Conservation (phyloP, 2,329 filamentous ascomycete species). For the Cytospora paraplurivora region DNA sequence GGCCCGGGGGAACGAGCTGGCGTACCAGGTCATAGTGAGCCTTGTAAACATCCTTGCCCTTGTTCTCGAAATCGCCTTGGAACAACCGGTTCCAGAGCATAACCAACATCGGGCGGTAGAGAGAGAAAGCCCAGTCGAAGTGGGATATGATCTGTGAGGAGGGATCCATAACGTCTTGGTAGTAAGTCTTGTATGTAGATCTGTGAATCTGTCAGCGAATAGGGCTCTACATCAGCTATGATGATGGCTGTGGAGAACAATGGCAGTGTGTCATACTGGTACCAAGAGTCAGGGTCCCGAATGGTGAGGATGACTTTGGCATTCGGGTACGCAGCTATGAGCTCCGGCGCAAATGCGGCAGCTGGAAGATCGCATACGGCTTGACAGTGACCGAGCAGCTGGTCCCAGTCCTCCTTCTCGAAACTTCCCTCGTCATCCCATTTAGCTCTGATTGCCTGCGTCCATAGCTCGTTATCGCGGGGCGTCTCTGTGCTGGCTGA, state of each 20-base stretch:
- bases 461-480: constrained; percentile 32
- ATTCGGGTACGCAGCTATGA: constrained; percentile 50
- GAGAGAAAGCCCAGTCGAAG: constrained; percentile 28
- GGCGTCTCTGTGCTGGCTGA: constrained; percentile 27
- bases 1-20: constrained; percentile 37
- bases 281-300: constrained; percentile 46
- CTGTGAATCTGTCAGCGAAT: constrained; percentile 21
- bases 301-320: constrained; percentile 50
- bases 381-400: constrained; percentile 47
- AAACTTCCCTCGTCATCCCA: constrained; percentile 34
- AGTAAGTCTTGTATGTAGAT: constrained; percentile 25
- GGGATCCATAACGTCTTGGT: constrained; percentile 23
- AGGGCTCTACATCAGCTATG: not conserved
- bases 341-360: constrained; percentile 43
- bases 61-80: constrained; percentile 27
- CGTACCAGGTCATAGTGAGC: constrained; percentile 24
- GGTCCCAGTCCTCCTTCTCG: constrained; percentile 48
- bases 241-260: constrained; percentile 19
- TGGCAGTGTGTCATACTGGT: constrained; percentile 35
- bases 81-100: constrained; percentile 27
- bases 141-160: constrained; percentile 25
- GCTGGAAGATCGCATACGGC: constrained; percentile 31
- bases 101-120: constrained; percentile 28
- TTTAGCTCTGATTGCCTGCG: constrained; percentile 33
- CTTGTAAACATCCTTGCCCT: constrained; percentile 25